phyloP scores from a whole-genome alignment of 2,329 filamentous ascomycete species.

The Fusarium oligoseptatum region DNA sequence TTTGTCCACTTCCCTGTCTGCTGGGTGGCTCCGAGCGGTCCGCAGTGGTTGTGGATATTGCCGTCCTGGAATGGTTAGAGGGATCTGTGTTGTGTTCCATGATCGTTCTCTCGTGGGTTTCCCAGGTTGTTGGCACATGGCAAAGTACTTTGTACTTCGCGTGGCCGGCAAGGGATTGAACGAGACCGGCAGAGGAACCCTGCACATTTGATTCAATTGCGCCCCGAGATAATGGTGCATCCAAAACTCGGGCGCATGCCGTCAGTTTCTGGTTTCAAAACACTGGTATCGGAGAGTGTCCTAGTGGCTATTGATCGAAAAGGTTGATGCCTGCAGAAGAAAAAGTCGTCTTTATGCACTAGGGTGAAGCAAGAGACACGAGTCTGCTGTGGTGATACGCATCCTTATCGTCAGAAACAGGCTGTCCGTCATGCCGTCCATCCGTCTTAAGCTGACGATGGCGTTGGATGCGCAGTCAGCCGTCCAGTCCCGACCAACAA shows the following conservation, averaged over 20 bases:
- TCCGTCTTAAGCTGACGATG: slow-evolving; percentile 16
- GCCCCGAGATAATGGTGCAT: neutral
- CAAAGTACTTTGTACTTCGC: slow-evolving; percentile 45
- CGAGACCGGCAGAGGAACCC: slow-evolving; percentile 24
- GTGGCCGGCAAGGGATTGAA: slow-evolving; percentile 30
- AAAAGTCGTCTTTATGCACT: neutral
- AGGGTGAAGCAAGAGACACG: neutral
- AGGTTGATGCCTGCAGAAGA: neutral
- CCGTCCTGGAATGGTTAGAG: slow-evolving; percentile 40
- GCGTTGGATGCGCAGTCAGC: slow-evolving; percentile 6
- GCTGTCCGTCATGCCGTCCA: neutral
- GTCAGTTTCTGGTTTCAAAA: neutral
- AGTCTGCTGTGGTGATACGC: neutral
- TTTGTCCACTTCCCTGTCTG: slow-evolving; percentile 9
- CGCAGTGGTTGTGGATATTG: slow-evolving; percentile 35
- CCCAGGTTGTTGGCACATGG: slow-evolving; percentile 42
- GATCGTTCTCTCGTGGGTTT: slow-evolving; percentile 39
- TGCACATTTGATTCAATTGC: slow-evolving; percentile 22
- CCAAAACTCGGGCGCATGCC: neutral
- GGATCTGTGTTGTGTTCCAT: slow-evolving; percentile 32
- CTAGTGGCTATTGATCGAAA: neutral
- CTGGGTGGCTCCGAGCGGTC: slow-evolving; percentile 11
- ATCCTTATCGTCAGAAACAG: neutral
- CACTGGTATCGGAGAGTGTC: neutral
- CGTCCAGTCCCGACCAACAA: neutral